Percentiles rank a stretch among this genome's conserved stretches.
phyloP scores from a whole-genome alignment of 768 basidiomycete genomes.

The Lactarius sp. region DNA sequence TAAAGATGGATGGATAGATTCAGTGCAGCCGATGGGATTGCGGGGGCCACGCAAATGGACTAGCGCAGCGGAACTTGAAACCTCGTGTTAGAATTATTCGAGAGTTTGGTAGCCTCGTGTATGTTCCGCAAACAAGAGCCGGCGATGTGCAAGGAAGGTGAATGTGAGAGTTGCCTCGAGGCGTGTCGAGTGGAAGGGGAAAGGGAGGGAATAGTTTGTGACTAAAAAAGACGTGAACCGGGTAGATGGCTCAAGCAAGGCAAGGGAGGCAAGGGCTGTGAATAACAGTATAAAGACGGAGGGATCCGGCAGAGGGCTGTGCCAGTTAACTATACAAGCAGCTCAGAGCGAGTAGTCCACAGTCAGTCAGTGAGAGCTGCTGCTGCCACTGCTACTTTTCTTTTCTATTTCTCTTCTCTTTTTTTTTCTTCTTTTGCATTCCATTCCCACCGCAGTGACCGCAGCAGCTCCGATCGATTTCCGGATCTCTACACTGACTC shows the following conservation, averaged over 20 bases:
- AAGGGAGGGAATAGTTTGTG: neutral
- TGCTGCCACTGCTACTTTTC: neutral
- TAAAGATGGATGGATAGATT: slow-evolving; percentile 11
- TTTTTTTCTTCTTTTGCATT: too few species aligned
- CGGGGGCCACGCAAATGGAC: slow-evolving; percentile 9
- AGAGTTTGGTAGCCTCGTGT: slow-evolving; percentile 22
- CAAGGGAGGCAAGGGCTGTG: neutral
- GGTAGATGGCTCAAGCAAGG: neutral
- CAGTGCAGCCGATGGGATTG: slow-evolving; percentile 1
- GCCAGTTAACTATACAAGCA: neutral
- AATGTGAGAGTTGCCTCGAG: slow-evolving; percentile 2
- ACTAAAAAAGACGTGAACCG: neutral
- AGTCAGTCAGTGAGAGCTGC: neutral
- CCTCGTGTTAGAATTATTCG: neutral
- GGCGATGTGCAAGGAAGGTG: neutral
- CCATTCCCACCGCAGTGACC: too few species aligned
- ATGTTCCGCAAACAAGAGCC: neutral
- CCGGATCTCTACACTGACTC: neutral
- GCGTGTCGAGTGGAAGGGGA: neutral
- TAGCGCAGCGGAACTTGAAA: slow-evolving; percentile 16
- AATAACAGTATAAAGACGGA: slow-evolving; percentile 10
- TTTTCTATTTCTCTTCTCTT: neutral
- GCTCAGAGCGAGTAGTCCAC: too few species aligned
- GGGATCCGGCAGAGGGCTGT: slow-evolving; percentile 16
- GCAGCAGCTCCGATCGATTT: neutral